Conservation (phyloP, 306 rosid species). For the Rosa multiflora region DNA sequence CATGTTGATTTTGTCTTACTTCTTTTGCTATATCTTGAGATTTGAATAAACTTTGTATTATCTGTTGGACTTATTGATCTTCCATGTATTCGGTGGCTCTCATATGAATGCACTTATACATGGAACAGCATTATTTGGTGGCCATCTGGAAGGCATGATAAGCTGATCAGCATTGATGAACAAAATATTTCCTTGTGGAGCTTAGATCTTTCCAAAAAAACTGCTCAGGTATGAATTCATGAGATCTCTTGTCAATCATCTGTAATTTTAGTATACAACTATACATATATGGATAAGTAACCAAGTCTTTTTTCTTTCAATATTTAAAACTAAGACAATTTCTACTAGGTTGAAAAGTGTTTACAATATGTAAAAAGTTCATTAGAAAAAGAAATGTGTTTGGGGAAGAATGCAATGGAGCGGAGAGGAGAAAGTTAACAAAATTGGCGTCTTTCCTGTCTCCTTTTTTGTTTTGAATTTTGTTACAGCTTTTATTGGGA, state of each 20-base stretch:
- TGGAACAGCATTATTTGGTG: conserved; percentile 87
- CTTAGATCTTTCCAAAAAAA: conserved; percentile 82
- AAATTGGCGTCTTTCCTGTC: background rate
- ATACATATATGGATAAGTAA: background rate
- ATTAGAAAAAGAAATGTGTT: background rate
- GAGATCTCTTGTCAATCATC: conserved; percentile 10
- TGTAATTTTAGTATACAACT: background rate
- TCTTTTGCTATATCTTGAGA: conserved; percentile 1
- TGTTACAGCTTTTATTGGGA: background rate
- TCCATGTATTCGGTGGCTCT: conserved; percentile 8
- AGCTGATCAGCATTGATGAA: conserved; percentile 82
- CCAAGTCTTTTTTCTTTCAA: background rate
- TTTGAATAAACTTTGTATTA: background rate
- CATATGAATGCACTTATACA: conserved; percentile 20
- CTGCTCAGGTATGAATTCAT: conserved; percentile 59
- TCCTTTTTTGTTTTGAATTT: conserved; percentile 7
- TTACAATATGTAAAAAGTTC: background rate
- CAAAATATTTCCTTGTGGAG: conserved; percentile 82
- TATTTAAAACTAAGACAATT: background rate
- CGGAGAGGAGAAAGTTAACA: background rate
- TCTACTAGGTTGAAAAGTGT: background rate
- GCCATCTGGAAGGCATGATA: conserved; percentile 92
- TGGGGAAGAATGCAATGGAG: no score
- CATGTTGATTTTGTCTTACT: background rate
- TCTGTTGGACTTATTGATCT: conserved; percentile 1